phyloP scores from a whole-genome alignment of 768 basidiomycete species.

The Leccinum barrowsii region DNA sequence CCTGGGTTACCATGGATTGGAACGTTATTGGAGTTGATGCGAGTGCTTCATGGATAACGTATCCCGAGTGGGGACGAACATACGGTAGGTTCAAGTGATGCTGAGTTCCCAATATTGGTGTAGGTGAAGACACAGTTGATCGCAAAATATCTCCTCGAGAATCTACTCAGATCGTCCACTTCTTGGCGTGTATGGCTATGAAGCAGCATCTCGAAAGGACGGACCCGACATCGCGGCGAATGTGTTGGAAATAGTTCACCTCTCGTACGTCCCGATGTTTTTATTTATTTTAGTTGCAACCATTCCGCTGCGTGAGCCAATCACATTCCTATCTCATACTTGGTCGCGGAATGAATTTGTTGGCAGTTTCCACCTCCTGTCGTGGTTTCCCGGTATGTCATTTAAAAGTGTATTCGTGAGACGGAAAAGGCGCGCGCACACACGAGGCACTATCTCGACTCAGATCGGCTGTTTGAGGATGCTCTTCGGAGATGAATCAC shows the following conservation, averaged over 20 bases:
- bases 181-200: not conserved
- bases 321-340: not conserved
- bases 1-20: not conserved
- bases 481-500: not conserved
- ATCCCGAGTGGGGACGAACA: not conserved
- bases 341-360: no score
- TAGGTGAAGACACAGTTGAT: slow-evolving; percentile 5
- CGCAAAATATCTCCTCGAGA: not conserved
- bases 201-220: not conserved
- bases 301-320: not conserved
- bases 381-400: slow-evolving; percentile 11
- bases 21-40: not conserved
- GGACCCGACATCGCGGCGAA: not conserved
- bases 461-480: not conserved
- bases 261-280: not conserved
- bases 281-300: not conserved
- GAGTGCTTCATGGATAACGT: not conserved
- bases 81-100: slow-evolving; percentile 3
- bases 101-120: no score
- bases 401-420: not conserved
- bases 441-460: slow-evolving; percentile 1
- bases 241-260: not conserved
- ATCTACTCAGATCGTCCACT: not conserved
- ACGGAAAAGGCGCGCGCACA: not conserved
- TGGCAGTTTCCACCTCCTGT: slow-evolving; percentile 3